Evolutionary conservation across 1,139 yeast genomes (phyloP).

Genomic region (Kluyveromyces sp.): DNA sequence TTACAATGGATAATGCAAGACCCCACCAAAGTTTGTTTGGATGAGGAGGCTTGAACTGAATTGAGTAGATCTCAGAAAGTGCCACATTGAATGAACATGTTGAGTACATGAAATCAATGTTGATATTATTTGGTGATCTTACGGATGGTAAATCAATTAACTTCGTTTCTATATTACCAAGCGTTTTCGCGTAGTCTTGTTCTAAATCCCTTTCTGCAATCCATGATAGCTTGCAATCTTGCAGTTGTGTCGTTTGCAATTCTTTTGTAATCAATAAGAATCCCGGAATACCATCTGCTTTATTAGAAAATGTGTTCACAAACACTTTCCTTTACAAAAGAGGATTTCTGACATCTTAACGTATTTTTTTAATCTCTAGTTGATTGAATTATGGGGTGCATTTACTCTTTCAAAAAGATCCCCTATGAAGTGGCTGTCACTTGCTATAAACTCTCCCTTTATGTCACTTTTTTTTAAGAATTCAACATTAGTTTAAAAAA

Average conservation of each 20-base stretch:
- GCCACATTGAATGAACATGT: constrained; percentile 20
- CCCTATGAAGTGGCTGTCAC: too few species aligned
- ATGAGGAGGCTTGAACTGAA: constrained; percentile 78
- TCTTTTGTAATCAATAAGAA: constrained; percentile 52
- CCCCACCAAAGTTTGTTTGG: constrained; percentile 78
- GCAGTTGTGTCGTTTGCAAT: constrained; percentile 37
- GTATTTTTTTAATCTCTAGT: neutral
- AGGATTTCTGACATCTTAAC: constrained; percentile 10
- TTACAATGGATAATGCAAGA: constrained; percentile 66
- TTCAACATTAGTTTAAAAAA: too few species aligned
- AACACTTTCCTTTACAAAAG: constrained; percentile 56
- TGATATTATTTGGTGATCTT: constrained; percentile 11
- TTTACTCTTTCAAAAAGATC: too few species aligned
- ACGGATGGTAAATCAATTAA: constrained; percentile 5
- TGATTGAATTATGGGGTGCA: too few species aligned
- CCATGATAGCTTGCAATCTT: constrained; percentile 64
- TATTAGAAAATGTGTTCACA: constrained; percentile 70
- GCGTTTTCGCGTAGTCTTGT: constrained; percentile 12
- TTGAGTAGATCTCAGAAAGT: constrained; percentile 46
- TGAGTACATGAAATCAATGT: constrained; percentile 12
- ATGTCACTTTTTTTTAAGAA: too few species aligned
- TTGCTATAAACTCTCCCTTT: too few species aligned
- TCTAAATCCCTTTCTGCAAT: constrained; percentile 56
- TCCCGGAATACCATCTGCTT: constrained; percentile 74
- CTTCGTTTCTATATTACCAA: constrained; percentile 16